Evolutionary conservation across 352 stramenopile genomes (phyloP), one percentile per base, ranked within the genome.

Genomic region (Phytophthora pini): DNA sequence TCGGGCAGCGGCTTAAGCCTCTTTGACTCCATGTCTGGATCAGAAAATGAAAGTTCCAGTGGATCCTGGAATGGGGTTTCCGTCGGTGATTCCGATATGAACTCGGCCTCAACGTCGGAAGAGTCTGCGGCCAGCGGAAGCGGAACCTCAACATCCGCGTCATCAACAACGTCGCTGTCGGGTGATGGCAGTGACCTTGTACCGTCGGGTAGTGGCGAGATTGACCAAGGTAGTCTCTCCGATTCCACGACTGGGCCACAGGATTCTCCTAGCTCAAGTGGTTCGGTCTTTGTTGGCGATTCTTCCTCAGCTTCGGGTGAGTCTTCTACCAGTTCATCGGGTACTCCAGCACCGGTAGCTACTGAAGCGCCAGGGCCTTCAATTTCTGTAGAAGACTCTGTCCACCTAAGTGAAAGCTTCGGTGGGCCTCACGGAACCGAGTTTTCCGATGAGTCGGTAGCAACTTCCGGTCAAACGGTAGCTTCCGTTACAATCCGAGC

Each of bases 401-500:
- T 60, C 5, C 41, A 61, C 17, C 54, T 39, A 36, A 61, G 54
- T 27, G 43, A 61, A 38, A 61, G 41, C 9, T 65, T 65, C 22
- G 57, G 57, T 12, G 57, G 29, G n/a, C 57, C 38, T 1, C 57
- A 65, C 26, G 53, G 53, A 48, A 60, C 53, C 1, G 53, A 60
- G 3, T 60, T 51, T 22, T 52, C 53, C 5, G 53, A 60, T 52
- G 40, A 51, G 43, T 13, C 24, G 12, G 6, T 51, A 22, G 39
- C 53, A 43, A 64, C 15, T 64, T 56, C 56, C 34, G 56, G 46
- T 1, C 56, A 65, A 50, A 57, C 27, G 5, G 39, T 65, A 43
- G 36, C 9, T n/a, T 60, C 58, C n/a, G 32, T 66, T 60, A 55
- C 58, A 8, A 61, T 66, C 12, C 46, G 41, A n/a, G 58, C 58